These are phyloP conservation scores for Kwoniella heveanensis DNA, from an alignment of 768 basidiomycete species.

Conservation along the genomic window DNA sequence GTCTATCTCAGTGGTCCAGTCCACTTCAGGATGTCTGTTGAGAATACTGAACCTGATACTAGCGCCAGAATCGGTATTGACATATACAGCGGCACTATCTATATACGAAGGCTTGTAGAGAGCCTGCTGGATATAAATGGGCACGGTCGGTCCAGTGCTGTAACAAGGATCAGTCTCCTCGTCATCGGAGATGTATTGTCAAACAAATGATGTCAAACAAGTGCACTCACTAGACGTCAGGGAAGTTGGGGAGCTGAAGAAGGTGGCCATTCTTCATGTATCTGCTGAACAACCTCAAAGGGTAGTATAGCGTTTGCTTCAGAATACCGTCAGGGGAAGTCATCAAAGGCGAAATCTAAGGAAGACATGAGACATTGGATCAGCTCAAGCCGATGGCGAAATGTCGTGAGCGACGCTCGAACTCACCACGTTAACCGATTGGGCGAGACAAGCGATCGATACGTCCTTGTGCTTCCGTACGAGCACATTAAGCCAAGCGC, in stretches of 20 bases:
- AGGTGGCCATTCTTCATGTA: conserved; percentile 60
- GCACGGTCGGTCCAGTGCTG: conserved; percentile 60
- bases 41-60: conserved; percentile 63
- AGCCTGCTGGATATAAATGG: conserved; percentile 61
- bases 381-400: too few relatives aligned
- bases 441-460: conserved; percentile 67
- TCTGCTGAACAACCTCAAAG: conserved; percentile 63
- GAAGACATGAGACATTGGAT: conserved; percentile 32
- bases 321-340: conserved; percentile 44
- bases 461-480: conserved; percentile 65
- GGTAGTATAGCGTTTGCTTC: conserved; percentile 19
- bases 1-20: conserved; percentile 50
- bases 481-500: conserved; percentile 66
- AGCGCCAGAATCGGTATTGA: conserved; percentile 49
- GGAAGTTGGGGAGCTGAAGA: conserved; percentile 22
- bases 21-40: conserved; percentile 60
- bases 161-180: conserved; percentile 6
- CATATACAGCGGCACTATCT: conserved; percentile 61
- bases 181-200: too few relatives aligned
- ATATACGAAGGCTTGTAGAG: conserved; percentile 58
- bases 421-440: conserved; percentile 59
- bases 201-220: background rate
- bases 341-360: conserved; percentile 57
- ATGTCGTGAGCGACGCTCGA: background rate
- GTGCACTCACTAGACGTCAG: conserved; percentile 42